Evolutionary conservation across 1,284 basidiomycete genomes (phyloP), one percentile per base, ranked within the genome.

Genomic region (Boletellus sp.): DNA sequence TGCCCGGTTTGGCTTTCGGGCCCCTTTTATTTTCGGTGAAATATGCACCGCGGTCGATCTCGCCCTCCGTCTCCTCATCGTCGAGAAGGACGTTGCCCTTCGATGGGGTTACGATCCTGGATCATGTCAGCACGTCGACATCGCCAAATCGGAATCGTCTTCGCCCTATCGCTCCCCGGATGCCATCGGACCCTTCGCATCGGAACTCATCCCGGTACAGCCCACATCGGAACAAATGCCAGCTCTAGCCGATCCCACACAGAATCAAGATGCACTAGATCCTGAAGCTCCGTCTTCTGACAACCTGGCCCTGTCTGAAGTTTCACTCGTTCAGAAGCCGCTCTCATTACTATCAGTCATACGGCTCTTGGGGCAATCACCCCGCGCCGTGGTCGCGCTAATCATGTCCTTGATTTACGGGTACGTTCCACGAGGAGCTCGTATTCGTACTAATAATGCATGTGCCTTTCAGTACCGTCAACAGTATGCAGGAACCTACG

Each of bases 11-110:
- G 91, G 86, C 4, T 89, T 83, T 69, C 77, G 83, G 36, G 85
- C 79, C 2, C 89, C 91, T 1, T 88, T 89, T 64, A 77, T 92
- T 46, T 88, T 89, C 58, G 79, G 81, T 5, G 78, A 89, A 54
- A 74, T 78, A 42, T 67, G 82, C 52, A 79, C 82, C 2, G 58
- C 75, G 6, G 53, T 86, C 7, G 88, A 93, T 62, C 73, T 89
- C 22, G 51, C 88, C 26, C 81, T 78, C 22, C 78, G 86, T 19
- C 57, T 85, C 15, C 66, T 86, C 33, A 68, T 88, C 51, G 80
- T 89, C 43, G 86, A 89, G 65, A 77, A 79, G 35, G 77, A 79
- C 48, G 77, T 80, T 28, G 83, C 84, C 2, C 50, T 80, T 1
- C 65, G 58, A 39, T 84, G 78, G 76, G 79, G 77, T 7, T 56